These are phyloP conservation scores for Globisporangium paddicum DNA, from an alignment of 352 stramenopile species.

Conservation along the genomic window DNA sequence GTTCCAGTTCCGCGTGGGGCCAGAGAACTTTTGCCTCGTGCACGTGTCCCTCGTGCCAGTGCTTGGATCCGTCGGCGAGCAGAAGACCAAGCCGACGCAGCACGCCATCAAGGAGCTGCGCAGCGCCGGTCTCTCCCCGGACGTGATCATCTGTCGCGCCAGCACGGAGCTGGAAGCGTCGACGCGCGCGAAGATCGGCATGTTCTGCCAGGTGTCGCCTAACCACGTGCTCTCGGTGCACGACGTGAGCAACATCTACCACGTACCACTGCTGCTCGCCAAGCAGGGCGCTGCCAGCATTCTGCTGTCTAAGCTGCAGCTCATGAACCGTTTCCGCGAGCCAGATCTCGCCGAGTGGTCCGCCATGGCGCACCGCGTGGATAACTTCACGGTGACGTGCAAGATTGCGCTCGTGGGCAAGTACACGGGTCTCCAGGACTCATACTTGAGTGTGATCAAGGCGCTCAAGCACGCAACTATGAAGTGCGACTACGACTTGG, in stretches of 20 bases:
- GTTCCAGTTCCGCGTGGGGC: conserved; percentile 98
- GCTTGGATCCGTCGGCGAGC: conserved; percentile 97
- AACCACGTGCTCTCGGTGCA: conserved; percentile 97
- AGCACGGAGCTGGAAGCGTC: conserved; percentile 90
- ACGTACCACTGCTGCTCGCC: conserved; percentile 96
- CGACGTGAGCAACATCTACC: conserved; percentile 99
- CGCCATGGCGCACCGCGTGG: conserved; percentile 92
- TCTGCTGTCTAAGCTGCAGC: conserved; percentile 91
- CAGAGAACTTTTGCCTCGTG: conserved; percentile 98
- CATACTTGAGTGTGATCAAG: conserved; percentile 99
- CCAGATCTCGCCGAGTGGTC: conserved; percentile 78
- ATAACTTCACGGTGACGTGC: conserved; percentile 89
- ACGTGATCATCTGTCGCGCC: conserved; percentile 97
- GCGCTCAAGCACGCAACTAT: conserved; percentile 94
- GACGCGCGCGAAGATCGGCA: conserved; percentile 96
- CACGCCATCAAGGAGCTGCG: conserved; percentile 98
- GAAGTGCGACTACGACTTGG: conserved; percentile 90
- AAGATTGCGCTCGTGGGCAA: conserved; percentile 99
- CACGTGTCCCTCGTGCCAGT: conserved; percentile 99
- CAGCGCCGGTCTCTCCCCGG: conserved; percentile 93
- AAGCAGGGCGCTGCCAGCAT: conserved; percentile 94
- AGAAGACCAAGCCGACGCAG: conserved; percentile 99
- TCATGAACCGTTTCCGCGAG: conserved; percentile 86
- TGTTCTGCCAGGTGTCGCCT: conserved; percentile 97
- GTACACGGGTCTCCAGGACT: conserved; percentile 98